Percentiles rank a stretch among this genome's conserved stretches.
These are phyloP conservation scores for Cinnamomum micranthum DNA, from an alignment of 164 flowering plant genomes.

Conservation along the genomic window DNA sequence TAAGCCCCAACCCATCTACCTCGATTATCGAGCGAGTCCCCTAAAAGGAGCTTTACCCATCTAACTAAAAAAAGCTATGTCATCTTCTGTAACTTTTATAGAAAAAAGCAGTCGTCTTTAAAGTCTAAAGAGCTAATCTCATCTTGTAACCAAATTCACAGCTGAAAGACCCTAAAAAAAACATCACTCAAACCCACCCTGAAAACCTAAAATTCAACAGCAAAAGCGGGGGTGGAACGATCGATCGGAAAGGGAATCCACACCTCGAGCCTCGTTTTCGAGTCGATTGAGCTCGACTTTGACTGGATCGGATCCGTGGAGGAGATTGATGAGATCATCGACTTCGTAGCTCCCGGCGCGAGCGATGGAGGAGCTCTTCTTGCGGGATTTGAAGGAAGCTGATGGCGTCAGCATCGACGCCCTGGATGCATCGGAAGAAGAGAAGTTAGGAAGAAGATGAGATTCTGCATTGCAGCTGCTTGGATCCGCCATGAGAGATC, in stretches of 20 bases:
- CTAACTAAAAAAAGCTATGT: too few relatives aligned
- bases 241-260: background rate
- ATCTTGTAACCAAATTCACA: too few relatives aligned
- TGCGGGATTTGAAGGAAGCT: slow-evolving; percentile 35
- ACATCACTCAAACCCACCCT: background rate
- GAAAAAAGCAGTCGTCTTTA: too few relatives aligned
- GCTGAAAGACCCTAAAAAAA: background rate
- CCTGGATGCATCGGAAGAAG: slow-evolving; percentile 9
- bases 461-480: slow-evolving; percentile 19
- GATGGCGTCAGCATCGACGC: slow-evolving; percentile 22
- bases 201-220: background rate
- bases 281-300: slow-evolving; percentile 66
- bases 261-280: slow-evolving; percentile 63
- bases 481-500: slow-evolving; percentile 21
- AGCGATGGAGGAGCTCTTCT: slow-evolving; percentile 20
- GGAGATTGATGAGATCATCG: slow-evolving; percentile 46
- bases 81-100: too few relatives aligned
- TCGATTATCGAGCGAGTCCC: too few relatives aligned
- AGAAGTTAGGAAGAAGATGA: background rate
- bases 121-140: too few relatives aligned
- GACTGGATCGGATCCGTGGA: slow-evolving; percentile 71
- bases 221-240: background rate
- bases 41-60: too few relatives aligned
- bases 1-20: too few relatives aligned
- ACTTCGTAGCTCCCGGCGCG: slow-evolving; percentile 32